Percentiles rank a stretch among this genome's conserved stretches.
Conservation (phyloP, 495 filamentous ascomycete species). For the Trichoderma orchidacearum region DNA sequence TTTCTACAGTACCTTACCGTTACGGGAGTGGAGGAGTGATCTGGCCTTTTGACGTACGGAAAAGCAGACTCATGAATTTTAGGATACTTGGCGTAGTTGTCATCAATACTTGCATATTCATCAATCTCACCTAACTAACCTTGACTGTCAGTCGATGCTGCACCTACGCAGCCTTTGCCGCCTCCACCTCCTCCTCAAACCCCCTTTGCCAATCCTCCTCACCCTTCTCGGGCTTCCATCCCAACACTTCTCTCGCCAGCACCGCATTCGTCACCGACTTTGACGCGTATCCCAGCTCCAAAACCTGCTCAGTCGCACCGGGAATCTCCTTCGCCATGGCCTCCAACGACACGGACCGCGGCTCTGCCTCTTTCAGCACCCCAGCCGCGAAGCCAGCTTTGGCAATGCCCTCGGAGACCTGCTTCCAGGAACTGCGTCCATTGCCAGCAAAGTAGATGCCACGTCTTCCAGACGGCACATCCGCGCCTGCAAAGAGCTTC, state of each 20-base stretch:
- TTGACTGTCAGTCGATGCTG: no score
- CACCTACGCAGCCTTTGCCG: background rate
- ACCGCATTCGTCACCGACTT: slow-evolving; percentile 15
- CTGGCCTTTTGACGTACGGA: background rate
- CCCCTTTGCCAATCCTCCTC: slow-evolving; percentile 11
- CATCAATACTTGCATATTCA: no score
- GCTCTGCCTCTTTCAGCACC: slow-evolving; percentile 13
- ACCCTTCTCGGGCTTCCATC: slow-evolving; percentile 26
- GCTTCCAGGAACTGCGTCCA: slow-evolving; percentile 24
- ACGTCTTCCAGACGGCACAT: slow-evolving; percentile 23
- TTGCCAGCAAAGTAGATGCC: slow-evolving; percentile 32
- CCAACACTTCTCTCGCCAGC: slow-evolving; percentile 14
- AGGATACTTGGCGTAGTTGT: no score
- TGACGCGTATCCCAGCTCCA: slow-evolving; percentile 22
- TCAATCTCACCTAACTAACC: no score
- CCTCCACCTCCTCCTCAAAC: slow-evolving; percentile 9
- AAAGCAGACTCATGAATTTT: background rate
- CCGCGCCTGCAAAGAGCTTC: slow-evolving; percentile 2
- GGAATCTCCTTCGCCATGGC: slow-evolving; percentile 17
- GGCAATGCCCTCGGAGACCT: slow-evolving; percentile 21
- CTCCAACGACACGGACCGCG: slow-evolving; percentile 18
- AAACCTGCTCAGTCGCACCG: slow-evolving; percentile 10
- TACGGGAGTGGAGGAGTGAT: background rate
- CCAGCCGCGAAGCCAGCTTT: slow-evolving; percentile 19
- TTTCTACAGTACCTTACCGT: background rate